Evolutionary conservation across 768 basidiomycete genomes (phyloP).

Genomic region (Vararia minispora): DNA sequence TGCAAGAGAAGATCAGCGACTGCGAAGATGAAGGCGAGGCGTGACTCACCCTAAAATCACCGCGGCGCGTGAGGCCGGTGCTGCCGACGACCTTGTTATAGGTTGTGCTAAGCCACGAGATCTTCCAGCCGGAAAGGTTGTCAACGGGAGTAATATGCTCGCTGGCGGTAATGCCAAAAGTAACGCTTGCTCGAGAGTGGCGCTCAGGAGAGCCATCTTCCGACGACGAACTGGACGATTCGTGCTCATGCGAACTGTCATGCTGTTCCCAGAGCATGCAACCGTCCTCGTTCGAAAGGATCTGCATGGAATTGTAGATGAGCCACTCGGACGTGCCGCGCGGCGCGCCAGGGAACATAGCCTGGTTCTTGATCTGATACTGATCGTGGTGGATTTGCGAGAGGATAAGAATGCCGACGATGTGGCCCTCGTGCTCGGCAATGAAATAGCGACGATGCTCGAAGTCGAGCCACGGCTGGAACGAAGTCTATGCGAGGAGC

Average conservation of each 20-base stretch:
- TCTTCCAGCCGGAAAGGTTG: constrained; percentile 37
- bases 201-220: constrained; percentile 1
- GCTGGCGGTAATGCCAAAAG: constrained; percentile 39
- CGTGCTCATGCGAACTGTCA: neutral
- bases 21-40: no score
- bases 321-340: constrained; percentile 43
- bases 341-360: constrained; percentile 41
- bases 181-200: constrained; percentile 20
- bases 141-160: constrained; percentile 26
- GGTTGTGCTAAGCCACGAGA: constrained; percentile 31
- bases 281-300: constrained; percentile 26
- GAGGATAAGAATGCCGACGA: constrained; percentile 39
- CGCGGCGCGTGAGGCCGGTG: constrained; percentile 29
- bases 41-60: constrained; percentile 32
- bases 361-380: constrained; percentile 46
- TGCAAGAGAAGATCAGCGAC: constrained; percentile 10
- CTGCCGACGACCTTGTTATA: constrained; percentile 29
- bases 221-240: neutral
- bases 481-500: constrained; percentile 24
- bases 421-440: constrained; percentile 27
- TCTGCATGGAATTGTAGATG: constrained; percentile 35
- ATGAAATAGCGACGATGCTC: constrained; percentile 48
- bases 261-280: no score
- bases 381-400: constrained; percentile 31
- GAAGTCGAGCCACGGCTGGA: constrained; percentile 44